Conservation (phyloP, 768 basidiomycete genomes). For the Mycena vulgaris region DNA sequence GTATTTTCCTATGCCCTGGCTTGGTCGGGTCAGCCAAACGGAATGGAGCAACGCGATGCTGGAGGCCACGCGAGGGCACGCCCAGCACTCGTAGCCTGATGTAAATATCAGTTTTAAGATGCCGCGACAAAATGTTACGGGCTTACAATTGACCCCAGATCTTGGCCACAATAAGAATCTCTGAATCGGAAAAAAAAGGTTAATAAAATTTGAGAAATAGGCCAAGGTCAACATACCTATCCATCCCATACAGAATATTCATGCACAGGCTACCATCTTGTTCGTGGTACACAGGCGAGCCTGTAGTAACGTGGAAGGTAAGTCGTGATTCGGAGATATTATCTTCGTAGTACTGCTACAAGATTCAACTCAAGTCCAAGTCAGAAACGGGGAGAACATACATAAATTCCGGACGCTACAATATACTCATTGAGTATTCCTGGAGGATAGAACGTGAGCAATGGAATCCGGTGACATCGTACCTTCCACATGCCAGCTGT, state of each 20-base stretch:
- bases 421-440: slow-evolving; percentile 41
- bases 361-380: slow-evolving; percentile 33
- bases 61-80: slow-evolving; percentile 54
- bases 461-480: neutral
- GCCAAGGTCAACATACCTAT: slow-evolving; percentile 14
- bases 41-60: slow-evolving; percentile 55
- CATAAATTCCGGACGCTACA: slow-evolving; percentile 42
- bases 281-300: slow-evolving; percentile 32
- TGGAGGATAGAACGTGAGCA: neutral
- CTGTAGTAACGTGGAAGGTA: slow-evolving; percentile 47
- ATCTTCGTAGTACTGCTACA: slow-evolving; percentile 46
- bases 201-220: too few relatives aligned
- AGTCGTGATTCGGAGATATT: slow-evolving; percentile 51
- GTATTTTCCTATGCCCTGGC: slow-evolving; percentile 57
- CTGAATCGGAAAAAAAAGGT: neutral
- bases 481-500: slow-evolving; percentile 53
- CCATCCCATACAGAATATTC: slow-evolving; percentile 28
- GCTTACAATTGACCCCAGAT: slow-evolving; percentile 45
- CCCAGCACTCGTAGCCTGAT: slow-evolving; percentile 40
- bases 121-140: neutral
- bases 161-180: slow-evolving; percentile 34
- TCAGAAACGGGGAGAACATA: slow-evolving; percentile 27
- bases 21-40: slow-evolving; percentile 48
- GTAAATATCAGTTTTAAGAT: neutral
- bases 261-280: slow-evolving; percentile 39